Evolutionary conservation across 495 filamentous ascomycete species (phyloP), one percentile per base, ranked within the genome.

Genomic region (Aspergillus cristatus): DNA sequence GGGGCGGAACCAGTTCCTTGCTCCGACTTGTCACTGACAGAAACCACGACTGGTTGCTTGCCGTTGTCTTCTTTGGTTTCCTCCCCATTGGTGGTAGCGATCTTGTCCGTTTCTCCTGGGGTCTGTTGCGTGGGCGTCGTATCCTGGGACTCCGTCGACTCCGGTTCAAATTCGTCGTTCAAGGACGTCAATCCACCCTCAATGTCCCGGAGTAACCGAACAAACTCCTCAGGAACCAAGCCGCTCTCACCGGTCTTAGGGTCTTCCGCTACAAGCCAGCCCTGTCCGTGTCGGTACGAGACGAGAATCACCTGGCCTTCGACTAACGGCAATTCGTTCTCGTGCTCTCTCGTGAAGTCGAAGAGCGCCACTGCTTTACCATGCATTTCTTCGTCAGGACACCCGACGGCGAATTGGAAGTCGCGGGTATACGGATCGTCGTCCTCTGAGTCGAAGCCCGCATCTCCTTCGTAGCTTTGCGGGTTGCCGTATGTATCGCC

Each of bases 251-350:
- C 86, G 2, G 87, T 94, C 54, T 79, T 84, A n/a, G 91, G 91
- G 50, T 98, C 93, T 61, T 93, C 82, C 3, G 93, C 91, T 16
- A 98, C 91, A 28, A 98, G 70, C 91, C 91, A 98, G 29, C 91
- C 91, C 61, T 95, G 86, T 14, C 89, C 89, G 57, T 97, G 88
- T 20, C 91, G 72, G 54, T 95, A 98, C 7, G 85, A 90, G 28
- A 98, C 89, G 73, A 88, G 88, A 31, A 98, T 94, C 37, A 96
- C 82, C 53, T 98, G 91, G 22, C 93, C 93, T 59, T 98, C 91
- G 0, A 82, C 79, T 14, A 98, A 66, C 12, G 86, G 88, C 11
- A 98, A 74, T 62, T 98, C 91, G 47, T 95, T 98, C 52, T 94
- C 87, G 52, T 97, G 95, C 56, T 97, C 91, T 17, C 87, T 76